Evolutionary conservation across 805 yeast genomes (phyloP), one percentile per base, ranked within the genome.

Genomic region (Candida glaebosa): DNA sequence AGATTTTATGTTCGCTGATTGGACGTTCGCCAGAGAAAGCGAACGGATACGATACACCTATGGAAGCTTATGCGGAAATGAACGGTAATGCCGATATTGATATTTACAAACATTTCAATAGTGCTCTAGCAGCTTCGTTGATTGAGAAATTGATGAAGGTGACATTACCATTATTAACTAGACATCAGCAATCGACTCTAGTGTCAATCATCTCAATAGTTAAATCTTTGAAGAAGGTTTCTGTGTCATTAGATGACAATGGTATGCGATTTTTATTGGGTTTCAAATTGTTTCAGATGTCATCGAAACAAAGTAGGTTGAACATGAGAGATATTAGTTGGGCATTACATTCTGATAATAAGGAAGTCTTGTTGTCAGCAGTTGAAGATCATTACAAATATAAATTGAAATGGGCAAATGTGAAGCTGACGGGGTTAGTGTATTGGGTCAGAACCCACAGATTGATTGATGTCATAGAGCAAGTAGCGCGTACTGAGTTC

Each of bases 151-250:
- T 90, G 39, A 78, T 79, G 32, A 79, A 76, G 44, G 68, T 76
- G 4, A 72, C 91, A 1, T 65, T 90, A 19, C 96, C 96, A 0
- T 82, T 82, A 46, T 58, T 90, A 20, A 88, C 96, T 0, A 79
- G 96, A 45, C 97, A 90, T 63, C 96, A 90, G 58, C 98, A 90
- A 55, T 80, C 83, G 20, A 88, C 96, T 0, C 70, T 90, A 19
- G 71, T 83, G 1, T 78, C 86, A 12, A 79, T 87, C 2, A 69
- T 87, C 4, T 81, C 78, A 37, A 82, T 89, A 2, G 65, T 86
- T 18, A 68, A 72, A 18, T 79, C 78, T 14, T 72, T 87, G 3
- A 70, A 72, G 10, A 68, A 69, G 38, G 71, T 69, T 33, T 34
- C 69, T 30, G 52, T 61, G 9, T 51, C 73, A 5, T 55, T 81